These are phyloP conservation scores for Metschnikowia koreensis DNA, from an alignment of 805 yeast species.

Conservation along the genomic window DNA sequence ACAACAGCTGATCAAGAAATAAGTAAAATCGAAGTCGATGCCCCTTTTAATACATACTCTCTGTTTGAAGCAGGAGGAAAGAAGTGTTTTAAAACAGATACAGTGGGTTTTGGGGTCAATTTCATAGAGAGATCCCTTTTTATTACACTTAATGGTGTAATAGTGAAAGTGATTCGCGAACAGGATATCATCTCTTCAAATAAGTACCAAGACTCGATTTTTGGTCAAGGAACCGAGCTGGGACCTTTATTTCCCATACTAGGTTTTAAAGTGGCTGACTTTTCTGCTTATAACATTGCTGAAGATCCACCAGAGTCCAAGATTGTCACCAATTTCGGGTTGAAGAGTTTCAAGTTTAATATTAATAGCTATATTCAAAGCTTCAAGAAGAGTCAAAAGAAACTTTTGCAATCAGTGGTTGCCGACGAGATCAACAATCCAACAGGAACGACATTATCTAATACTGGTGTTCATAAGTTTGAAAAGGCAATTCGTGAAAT, in stretches of 20 bases:
- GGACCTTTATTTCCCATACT: constrained; percentile 18
- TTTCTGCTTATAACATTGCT: background rate
- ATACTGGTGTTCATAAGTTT: constrained; percentile 4
- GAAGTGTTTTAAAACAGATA: constrained; percentile 50
- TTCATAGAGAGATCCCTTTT: constrained; percentile 62
- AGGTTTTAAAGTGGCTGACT: constrained; percentile 17
- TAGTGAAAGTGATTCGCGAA: constrained; percentile 16
- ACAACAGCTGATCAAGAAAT: constrained; percentile 26
- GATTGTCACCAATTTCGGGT: constrained; percentile 56
- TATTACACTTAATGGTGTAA: constrained; percentile 77
- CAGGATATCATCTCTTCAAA: constrained; percentile 14
- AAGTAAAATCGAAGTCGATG: constrained; percentile 36
- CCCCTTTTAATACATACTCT: constrained; percentile 31
- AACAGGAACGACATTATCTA: background rate
- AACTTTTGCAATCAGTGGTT: constrained; percentile 4
- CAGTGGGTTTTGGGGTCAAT: constrained; percentile 83
- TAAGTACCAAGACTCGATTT: constrained; percentile 43
- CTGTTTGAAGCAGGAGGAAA: constrained; percentile 21
- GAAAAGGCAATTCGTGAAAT: constrained; percentile 25
- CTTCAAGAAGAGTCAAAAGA: constrained; percentile 32
- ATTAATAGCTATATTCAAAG: constrained; percentile 51
- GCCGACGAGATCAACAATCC: constrained; percentile 13
- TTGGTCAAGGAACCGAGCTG: constrained; percentile 19
- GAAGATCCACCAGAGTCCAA: constrained; percentile 15
- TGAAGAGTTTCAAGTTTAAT: constrained; percentile 57